Conservation (phyloP, 2,329 filamentous ascomycete species). For the Neofusicoccum ribis region DNA sequence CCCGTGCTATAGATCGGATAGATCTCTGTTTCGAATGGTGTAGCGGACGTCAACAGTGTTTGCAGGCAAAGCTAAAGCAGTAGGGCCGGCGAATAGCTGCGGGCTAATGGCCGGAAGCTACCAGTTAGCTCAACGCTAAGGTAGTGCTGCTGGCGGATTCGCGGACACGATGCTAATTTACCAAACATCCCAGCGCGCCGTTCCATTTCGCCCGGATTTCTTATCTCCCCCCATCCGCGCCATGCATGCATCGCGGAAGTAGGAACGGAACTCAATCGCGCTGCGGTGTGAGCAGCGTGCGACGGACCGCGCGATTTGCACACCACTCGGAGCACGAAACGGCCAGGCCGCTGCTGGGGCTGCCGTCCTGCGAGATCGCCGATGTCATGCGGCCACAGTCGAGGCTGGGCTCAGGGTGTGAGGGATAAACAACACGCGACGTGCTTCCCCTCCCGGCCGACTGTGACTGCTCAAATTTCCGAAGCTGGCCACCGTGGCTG, state of each 20-base stretch:
- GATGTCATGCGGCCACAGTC: slow-evolving; percentile 9
- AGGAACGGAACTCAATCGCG: neutral
- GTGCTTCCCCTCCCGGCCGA: neutral
- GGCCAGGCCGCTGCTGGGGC: neutral
- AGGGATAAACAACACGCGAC: slow-evolving; percentile 2
- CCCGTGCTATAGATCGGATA: neutral
- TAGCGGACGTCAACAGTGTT: neutral
- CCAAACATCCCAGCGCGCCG: neutral
- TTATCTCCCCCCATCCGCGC: neutral
- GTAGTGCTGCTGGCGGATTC: neutral
- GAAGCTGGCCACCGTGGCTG: neutral
- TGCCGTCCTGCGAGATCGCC: neutral
- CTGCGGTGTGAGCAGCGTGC: neutral
- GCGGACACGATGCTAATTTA: slow-evolving; percentile 3
- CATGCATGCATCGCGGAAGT: neutral
- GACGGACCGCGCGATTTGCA: neutral
- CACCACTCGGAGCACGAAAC: neutral
- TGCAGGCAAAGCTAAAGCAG: neutral
- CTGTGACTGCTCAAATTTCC: neutral
- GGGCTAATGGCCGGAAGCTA: slow-evolving; percentile 2
- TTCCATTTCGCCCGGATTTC: neutral
- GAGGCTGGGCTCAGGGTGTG: neutral
- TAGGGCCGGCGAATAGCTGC: neutral
- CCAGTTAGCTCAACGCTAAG: slow-evolving; percentile 1
- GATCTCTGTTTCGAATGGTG: neutral